Conservation (phyloP, 805 yeast species). For the Metschnikowia continentalis region DNA sequence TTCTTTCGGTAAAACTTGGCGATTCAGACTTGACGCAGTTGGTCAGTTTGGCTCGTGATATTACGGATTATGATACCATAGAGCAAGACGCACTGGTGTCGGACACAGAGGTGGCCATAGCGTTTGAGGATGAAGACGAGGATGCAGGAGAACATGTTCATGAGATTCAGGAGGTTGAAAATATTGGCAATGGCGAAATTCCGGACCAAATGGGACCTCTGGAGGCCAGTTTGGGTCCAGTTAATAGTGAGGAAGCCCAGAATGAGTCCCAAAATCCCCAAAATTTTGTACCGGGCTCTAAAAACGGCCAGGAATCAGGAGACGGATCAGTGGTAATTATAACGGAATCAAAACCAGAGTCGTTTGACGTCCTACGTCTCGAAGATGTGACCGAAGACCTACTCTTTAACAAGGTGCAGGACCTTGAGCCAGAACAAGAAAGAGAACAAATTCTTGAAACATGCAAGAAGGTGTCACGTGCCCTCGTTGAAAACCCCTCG, state of each 20-base stretch:
- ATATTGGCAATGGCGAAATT: slow-evolving; percentile 14
- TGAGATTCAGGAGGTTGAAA: slow-evolving; percentile 27
- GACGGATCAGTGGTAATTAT: background rate
- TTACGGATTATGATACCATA: slow-evolving; percentile 47
- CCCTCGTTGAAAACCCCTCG: slow-evolving; percentile 34
- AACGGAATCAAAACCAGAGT: background rate
- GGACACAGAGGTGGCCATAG: slow-evolving; percentile 23
- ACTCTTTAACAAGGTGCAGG: slow-evolving; percentile 32
- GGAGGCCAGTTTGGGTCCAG: slow-evolving; percentile 13
- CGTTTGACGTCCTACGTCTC: slow-evolving; percentile 1
- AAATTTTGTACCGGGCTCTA: too few relatives aligned
- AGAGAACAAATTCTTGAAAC: slow-evolving; percentile 31
- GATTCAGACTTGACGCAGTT: slow-evolving; percentile 47
- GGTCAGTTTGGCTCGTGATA: slow-evolving; percentile 38
- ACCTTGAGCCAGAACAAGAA: slow-evolving; percentile 34
- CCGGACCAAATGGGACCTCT: slow-evolving; percentile 11
- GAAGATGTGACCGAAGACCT: slow-evolving; percentile 14
- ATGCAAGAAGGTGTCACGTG: slow-evolving; percentile 35
- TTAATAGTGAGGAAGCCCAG: background rate
- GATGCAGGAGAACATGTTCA: slow-evolving; percentile 10
- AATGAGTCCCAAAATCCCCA: too few relatives aligned
- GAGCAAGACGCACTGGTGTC: slow-evolving; percentile 7
- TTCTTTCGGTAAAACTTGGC: slow-evolving; percentile 37
- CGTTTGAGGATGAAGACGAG: slow-evolving; percentile 20
- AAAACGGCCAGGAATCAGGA: too few relatives aligned